Base-by-base conservation (phyloP, 2,329 filamentous ascomycete genomes). In the Penicillium sp. region DNA sequence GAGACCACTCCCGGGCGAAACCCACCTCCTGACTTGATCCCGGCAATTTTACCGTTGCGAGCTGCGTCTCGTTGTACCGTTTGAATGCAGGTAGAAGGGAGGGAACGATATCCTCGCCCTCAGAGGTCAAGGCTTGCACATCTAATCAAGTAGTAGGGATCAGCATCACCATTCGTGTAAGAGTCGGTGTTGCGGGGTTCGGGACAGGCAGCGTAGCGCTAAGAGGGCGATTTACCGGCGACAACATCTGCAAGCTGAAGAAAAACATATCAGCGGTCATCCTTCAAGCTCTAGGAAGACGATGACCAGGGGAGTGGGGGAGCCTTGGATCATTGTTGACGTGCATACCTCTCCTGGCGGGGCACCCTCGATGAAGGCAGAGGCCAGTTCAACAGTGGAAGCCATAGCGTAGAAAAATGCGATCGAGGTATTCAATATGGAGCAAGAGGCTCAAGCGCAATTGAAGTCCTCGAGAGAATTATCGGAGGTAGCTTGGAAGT, bases 11-110 rank as follows among this genome's bases (percentile, higher is more conserved):
- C 2, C 13, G 21, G 6, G 23, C 38, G 31, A 25, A 15, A 49
- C 79, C 54, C 71, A 95, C 91, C 78, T 89, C 78, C 74, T 91
- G 87, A 75, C 86, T 93, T 72, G 89, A 86, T 31, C 92, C 92
- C 0, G 93, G 93, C 56, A 99, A 85, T 82, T 95, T 96, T 61
- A 91, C 88, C 17, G 92, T 92, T 49, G 87, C 80, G 75, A 97
- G 89, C 77, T 99, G 94, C 76, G 93, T 89, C 78, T 99, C 93
- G 70, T 97, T 97, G 84, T 99, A 97, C 77, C 89, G 91, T 77
- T 93, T 83, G 74, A 96, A 95, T 0, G 94, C 92, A 0, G 92
- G 90, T 7, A 83, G 84, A 53, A 97, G 88, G 63, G 89, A 86
- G 59, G 86, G 79, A 55, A 93, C 79, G 61, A 94, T 80, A 55